Evolutionary conservation across 257 asterid genomes (phyloP).

Genomic region (Avicennia marina): DNA sequence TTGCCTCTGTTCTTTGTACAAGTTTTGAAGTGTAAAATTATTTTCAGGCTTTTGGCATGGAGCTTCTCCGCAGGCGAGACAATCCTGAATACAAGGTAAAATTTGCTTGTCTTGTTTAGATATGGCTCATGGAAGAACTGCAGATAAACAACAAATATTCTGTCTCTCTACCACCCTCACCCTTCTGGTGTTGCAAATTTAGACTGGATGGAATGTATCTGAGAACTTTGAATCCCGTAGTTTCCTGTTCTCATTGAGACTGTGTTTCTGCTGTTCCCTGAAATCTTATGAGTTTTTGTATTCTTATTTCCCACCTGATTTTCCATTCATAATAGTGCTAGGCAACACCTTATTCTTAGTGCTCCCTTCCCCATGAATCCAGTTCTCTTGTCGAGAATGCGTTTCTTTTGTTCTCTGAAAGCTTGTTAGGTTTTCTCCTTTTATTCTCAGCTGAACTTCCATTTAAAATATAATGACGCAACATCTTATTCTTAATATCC

Average conservation of each 20-base stretch:
- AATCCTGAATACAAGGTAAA: conserved; percentile 97
- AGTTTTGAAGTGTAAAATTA: neutral
- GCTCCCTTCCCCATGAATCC: too few relatives aligned
- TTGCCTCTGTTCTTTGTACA: neutral
- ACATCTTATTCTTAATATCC: too few relatives aligned
- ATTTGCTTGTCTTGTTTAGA: conserved; percentile 4
- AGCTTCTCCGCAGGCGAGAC: conserved; percentile 90
- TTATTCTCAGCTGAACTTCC: too few relatives aligned
- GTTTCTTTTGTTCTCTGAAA: too few relatives aligned
- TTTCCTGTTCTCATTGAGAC: neutral
- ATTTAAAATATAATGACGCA: too few relatives aligned
- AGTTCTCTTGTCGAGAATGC: too few relatives aligned
- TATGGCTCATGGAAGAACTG: conserved; percentile 14
- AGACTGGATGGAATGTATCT: neutral
- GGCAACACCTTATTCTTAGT: too few relatives aligned
- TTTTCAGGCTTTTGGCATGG: conserved; percentile 89
- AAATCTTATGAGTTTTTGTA: neutral
- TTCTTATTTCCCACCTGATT: neutral
- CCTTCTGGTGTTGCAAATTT: neutral
- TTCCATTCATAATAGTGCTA: neutral
- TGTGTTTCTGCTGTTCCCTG: neutral
- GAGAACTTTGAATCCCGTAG: neutral
- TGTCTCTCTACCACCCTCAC: neutral
- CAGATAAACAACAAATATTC: neutral
- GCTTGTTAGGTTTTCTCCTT: too few relatives aligned